Conservation (phyloP, 1,284 basidiomycete genomes). For the Trichosporon sp. region DNA sequence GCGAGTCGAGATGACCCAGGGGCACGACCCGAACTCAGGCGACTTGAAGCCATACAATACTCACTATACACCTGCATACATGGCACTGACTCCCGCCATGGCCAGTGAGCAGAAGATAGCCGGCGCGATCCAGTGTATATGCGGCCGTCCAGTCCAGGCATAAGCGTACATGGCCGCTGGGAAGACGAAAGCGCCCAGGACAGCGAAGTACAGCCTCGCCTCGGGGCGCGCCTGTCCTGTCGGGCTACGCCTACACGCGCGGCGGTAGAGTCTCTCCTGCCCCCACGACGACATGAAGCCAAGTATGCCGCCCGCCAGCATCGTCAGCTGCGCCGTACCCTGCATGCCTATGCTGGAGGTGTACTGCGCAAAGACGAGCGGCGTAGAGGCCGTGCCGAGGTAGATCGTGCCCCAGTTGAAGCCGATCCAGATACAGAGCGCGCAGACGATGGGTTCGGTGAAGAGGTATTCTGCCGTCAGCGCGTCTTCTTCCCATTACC, state of each 20-base stretch:
- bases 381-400: conserved; percentile 30
- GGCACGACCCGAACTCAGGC: too few relatives aligned
- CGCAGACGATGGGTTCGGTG: conserved; percentile 50
- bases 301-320: conserved; percentile 59
- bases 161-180: conserved; percentile 31
- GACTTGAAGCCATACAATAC: too few relatives aligned
- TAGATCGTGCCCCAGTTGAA: conserved; percentile 46
- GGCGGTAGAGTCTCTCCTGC: conserved; percentile 35
- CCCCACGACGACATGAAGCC: conserved; percentile 62
- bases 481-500: neutral
- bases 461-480: conserved; percentile 42
- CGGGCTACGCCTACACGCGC: conserved; percentile 21
- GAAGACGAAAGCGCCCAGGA: conserved; percentile 42
- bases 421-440: conserved; percentile 49
- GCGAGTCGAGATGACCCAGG: too few relatives aligned
- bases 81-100: conserved; percentile 35
- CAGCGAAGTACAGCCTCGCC: conserved; percentile 49
- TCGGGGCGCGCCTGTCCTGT: conserved; percentile 49
- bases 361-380: conserved; percentile 37
- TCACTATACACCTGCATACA: conserved; percentile 42
- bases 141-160: conserved; percentile 41
- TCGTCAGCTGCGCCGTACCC: conserved; percentile 32
- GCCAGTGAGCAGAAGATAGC: conserved; percentile 26
- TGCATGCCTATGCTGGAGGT: conserved; percentile 34
- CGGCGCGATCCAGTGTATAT: conserved; percentile 34